Conservation (phyloP, 2,329 filamentous ascomycete species). For the Ambrosiella cleistominuta region DNA sequence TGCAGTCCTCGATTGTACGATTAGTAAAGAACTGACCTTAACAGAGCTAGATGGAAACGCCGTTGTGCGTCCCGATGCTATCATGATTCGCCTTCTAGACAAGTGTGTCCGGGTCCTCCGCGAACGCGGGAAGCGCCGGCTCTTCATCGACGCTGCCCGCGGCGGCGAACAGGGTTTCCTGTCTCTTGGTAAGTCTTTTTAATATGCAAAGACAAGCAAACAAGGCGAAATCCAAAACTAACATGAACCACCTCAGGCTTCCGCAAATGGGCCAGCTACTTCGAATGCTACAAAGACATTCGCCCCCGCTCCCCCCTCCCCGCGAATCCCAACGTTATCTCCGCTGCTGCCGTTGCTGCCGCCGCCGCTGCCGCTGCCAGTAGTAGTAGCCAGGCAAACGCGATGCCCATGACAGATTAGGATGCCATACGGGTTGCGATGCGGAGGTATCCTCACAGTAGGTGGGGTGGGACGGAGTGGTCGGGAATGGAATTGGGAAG, state of each 20-base stretch:
- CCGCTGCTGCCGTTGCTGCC: not conserved
- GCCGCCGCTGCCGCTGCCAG: not conserved
- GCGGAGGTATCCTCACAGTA: too few relatives aligned
- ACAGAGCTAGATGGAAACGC: conserved; percentile 28
- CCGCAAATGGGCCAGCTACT: conserved; percentile 39
- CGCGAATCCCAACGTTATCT: not conserved
- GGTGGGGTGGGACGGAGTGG: too few relatives aligned
- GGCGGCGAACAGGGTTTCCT: conserved; percentile 32
- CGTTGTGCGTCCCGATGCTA: conserved; percentile 28
- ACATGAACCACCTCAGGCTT: conserved; percentile 27
- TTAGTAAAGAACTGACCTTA: not conserved
- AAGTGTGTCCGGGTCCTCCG: conserved; percentile 31
- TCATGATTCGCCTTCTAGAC: conserved; percentile 36
- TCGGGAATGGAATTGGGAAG: too few relatives aligned
- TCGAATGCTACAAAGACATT: conserved; percentile 33
- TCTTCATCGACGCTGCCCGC: conserved; percentile 39
- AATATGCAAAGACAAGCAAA: too few relatives aligned
- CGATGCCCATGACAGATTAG: too few relatives aligned
- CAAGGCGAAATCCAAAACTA: not conserved
- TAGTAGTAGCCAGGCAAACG: not conserved
- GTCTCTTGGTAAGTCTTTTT: conserved; percentile 29
- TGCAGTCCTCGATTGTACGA: not conserved
- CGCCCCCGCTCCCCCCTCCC: not conserved
- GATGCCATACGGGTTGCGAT: too few relatives aligned
- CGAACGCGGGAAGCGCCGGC: conserved; percentile 31